These are phyloP conservation scores for Penicillium roqueforti DNA, from an alignment of 495 filamentous ascomycete species.

Conservation along the genomic window DNA sequence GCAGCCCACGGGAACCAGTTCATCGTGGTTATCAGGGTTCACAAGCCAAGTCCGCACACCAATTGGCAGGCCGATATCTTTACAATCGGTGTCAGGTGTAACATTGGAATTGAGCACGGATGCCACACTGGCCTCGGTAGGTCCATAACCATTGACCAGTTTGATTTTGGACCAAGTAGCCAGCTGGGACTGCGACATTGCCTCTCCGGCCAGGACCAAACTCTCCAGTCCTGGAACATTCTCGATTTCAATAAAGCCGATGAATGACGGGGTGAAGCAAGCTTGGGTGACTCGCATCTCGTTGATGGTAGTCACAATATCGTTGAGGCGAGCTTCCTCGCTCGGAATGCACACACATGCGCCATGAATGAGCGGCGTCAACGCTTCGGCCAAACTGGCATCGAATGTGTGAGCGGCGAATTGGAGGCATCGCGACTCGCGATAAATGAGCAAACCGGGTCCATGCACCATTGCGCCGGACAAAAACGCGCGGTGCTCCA, in stretches of 20 bases:
- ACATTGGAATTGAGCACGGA: conserved; percentile 38
- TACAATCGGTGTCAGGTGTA: conserved; percentile 31
- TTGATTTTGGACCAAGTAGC: conserved; percentile 51
- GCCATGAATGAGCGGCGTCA: conserved; percentile 43
- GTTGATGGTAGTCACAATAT: conserved; percentile 45
- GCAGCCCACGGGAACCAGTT: conserved; percentile 47
- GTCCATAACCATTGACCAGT: conserved; percentile 60
- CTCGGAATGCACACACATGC: conserved; percentile 47
- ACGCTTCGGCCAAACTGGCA: conserved; percentile 40
- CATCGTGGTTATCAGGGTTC: conserved; percentile 40
- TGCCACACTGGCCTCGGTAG: conserved; percentile 44
- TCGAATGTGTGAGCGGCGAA: conserved; percentile 55
- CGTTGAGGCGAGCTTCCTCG: conserved; percentile 49
- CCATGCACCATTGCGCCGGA: conserved; percentile 44
- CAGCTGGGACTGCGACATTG: conserved; percentile 49
- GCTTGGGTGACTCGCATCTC: conserved; percentile 42
- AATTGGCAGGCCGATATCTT: conserved; percentile 44
- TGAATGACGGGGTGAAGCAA: conserved; percentile 51
- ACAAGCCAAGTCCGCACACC: conserved; percentile 45
- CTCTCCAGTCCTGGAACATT: conserved; percentile 43
- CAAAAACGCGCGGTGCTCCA: conserved; percentile 45
- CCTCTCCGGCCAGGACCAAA: conserved; percentile 51
- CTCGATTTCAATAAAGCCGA: conserved; percentile 42
- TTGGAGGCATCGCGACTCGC: conserved; percentile 40
- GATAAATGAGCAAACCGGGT: conserved; percentile 26